phyloP scores from a whole-genome alignment of 208 protist species.

The Leishmania gerbilli region DNA sequence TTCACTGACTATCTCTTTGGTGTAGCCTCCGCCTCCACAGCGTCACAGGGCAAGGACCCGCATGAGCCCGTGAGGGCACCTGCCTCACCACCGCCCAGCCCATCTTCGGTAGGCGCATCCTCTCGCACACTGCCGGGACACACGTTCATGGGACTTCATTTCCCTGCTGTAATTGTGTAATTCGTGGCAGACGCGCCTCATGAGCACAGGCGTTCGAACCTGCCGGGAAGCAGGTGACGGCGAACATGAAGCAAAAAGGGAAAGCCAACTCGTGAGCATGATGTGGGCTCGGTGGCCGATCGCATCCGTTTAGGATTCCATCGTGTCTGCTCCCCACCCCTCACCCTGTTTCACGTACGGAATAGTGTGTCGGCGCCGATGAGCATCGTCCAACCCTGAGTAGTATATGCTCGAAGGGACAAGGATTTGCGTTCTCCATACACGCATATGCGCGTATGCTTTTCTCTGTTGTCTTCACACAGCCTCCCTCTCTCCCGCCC shows the following conservation, averaged over 20 bases:
- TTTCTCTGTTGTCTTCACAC: constrained; percentile 8
- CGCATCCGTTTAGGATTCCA: background rate
- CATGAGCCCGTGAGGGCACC: background rate
- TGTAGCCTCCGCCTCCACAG: constrained; percentile 7
- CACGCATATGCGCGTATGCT: background rate
- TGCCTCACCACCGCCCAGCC: background rate
- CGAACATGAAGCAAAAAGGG: background rate
- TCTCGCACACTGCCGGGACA: constrained; percentile 23
- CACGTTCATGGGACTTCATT: constrained; percentile 32
- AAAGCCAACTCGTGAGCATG: background rate
- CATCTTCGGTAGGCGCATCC: background rate
- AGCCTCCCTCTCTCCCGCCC: background rate
- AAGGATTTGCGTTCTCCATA: background rate
- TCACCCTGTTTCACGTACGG: background rate
- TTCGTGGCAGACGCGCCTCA: background rate
- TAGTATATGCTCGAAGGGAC: background rate
- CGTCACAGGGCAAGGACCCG: background rate
- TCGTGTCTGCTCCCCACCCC: background rate
- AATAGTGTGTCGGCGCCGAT: background rate
- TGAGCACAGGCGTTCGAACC: no score
- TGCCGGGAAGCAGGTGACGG: background rate
- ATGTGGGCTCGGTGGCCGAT: background rate
- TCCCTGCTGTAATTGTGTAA: constrained; percentile 19
- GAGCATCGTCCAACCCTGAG: background rate
- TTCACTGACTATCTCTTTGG: constrained; percentile 69